Conservation (phyloP, 768 basidiomycete genomes). For the Kwoniella mangroviensis region DNA sequence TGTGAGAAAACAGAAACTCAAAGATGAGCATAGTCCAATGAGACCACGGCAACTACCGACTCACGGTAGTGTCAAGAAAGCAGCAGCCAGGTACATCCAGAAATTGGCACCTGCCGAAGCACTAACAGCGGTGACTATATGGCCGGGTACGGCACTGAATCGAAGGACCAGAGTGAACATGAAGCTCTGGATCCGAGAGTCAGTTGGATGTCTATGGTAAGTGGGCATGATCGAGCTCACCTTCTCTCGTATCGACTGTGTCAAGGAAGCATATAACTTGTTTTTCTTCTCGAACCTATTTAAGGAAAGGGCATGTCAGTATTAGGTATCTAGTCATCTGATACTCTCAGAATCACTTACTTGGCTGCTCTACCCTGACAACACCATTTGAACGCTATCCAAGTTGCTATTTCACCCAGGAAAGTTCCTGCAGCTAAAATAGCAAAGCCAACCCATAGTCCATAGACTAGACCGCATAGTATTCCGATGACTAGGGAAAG, state of each 20-base stretch:
- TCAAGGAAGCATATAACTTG: slow-evolving; percentile 52
- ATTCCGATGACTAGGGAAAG: slow-evolving; percentile 48
- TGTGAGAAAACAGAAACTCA: slow-evolving; percentile 13
- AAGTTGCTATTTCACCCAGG: slow-evolving; percentile 50
- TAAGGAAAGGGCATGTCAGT: no score
- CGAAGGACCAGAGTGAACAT: slow-evolving; percentile 54
- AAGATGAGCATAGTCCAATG: not conserved
- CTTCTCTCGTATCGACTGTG: slow-evolving; percentile 53
- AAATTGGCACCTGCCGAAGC: slow-evolving; percentile 54
- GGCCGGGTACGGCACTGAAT: slow-evolving; percentile 55
- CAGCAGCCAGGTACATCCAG: slow-evolving; percentile 50
- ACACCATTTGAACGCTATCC: slow-evolving; percentile 54
- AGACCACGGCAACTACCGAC: not conserved
- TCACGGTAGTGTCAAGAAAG: slow-evolving; percentile 50
- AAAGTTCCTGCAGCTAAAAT: slow-evolving; percentile 55
- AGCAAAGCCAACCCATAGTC: slow-evolving; percentile 46
- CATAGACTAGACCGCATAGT: slow-evolving; percentile 49
- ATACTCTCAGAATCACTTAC: slow-evolving; percentile 35
- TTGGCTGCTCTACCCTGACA: slow-evolving; percentile 52
- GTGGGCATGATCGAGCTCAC: slow-evolving; percentile 16
- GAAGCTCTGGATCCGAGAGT: slow-evolving; percentile 42
- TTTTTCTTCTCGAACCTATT: slow-evolving; percentile 56
- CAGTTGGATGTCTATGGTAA: not conserved
- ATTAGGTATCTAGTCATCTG: no score
- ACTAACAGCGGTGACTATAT: slow-evolving; percentile 54